These are phyloP conservation scores for Gracilaria gracilis DNA, from an alignment of 23 red algal genomes.

Conservation along the genomic window DNA sequence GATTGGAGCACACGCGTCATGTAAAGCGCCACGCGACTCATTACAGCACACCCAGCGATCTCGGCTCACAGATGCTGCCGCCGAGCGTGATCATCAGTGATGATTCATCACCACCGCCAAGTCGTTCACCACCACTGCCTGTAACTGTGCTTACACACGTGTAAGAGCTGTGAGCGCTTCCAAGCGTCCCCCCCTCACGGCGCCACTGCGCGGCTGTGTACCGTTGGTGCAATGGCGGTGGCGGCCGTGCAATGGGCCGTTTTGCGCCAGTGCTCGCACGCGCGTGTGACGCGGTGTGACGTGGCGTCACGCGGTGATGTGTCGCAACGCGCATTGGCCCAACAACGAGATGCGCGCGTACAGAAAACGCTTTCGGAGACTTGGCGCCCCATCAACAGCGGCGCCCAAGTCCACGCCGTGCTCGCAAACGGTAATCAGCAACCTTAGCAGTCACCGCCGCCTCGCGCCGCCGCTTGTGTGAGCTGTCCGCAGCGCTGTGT, in stretches of 20 bases:
- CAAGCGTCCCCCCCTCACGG: neutral
- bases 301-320: constrained; percentile 4
- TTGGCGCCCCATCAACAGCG: neutral
- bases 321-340: constrained; percentile 18
- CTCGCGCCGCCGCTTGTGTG: constrained; percentile 1
- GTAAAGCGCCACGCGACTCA: neutral
- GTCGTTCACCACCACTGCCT: no score
- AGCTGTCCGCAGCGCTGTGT: neutral
- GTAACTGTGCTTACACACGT: constrained; percentile 4
- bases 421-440: neutral
- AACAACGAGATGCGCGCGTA: neutral
- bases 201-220: neutral
- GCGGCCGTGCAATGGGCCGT: neutral
- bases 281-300: neutral
- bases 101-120: no score
- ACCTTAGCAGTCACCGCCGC: neutral
- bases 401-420: no score
- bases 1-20: neutral
- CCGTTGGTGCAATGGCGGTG: neutral
- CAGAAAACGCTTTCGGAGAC: neutral
- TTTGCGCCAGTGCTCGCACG: constrained; percentile 1
- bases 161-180: no score
- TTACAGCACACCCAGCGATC: neutral
- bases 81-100: neutral
- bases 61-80: neutral